Evolutionary conservation across 305 asterid genomes (phyloP), one percentile per base, ranked within the genome.

Genomic region (Lippia alba): DNA sequence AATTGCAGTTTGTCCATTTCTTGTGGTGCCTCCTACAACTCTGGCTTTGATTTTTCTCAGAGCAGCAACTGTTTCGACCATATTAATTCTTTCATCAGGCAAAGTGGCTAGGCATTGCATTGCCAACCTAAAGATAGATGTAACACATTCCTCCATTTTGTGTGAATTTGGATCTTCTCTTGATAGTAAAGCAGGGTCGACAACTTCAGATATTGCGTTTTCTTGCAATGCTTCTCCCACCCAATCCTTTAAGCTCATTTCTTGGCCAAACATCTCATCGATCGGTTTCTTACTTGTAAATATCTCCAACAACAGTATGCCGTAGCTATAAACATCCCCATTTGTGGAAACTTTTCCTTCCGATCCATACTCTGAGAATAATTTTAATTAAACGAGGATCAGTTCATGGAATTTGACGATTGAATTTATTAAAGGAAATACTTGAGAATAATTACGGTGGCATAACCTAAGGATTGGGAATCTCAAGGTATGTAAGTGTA

Each of bases 51-150:
- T 56, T 74, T 72, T 77, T 0, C 70, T 54, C 7, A 76, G 70
- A 30, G 41, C 7, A 19, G 46, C 69, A 17, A 41, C 67, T 1
- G n/a, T 59, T 24, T 78, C 68, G 40, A 24, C 58, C 76, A 79
- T 81, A 67, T 62, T 56, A 6, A 66, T 69, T 40, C 86, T 69
- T 50, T 79, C 70, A 2, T 65, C 39, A 0, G 84, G 81, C 1
- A 58, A 68, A 54, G 61, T 4, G 2, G 46, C 66, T 19, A 75
- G 51, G 56, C 86, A 82, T 49, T 73, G 49, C 72, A 76, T 56
- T 8, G 86, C 82, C 77, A 76, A 39, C 1, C 39, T 46, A 4
- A 76, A 70, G 8, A 79, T 51, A 12, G 81, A 76, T 0, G 54
- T 15, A 7, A 76, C 41, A 41, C 76, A 82, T 64, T 67, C 66